Conservation (phyloP, 2,329 filamentous ascomycete genomes). For the Ceratocystiopsis sp. region DNA sequence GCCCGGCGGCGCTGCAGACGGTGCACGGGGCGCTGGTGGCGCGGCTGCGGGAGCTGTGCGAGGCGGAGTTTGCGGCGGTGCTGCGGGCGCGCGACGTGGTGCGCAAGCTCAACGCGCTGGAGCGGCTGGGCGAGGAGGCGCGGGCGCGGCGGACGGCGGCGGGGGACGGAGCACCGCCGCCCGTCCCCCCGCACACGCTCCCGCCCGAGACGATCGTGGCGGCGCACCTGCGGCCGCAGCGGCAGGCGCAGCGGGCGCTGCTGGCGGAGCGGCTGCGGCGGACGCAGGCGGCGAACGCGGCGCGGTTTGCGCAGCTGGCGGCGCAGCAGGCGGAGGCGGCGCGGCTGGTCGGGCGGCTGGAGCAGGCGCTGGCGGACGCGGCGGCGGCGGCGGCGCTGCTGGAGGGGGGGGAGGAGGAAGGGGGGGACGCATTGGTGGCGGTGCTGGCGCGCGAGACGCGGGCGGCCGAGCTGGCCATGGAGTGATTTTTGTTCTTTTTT, state of each 20-base stretch:
- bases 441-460: slow-evolving; percentile 34
- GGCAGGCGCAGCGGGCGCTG: slow-evolving; percentile 34
- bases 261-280: slow-evolving; percentile 41
- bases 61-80: slow-evolving; percentile 41
- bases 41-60: slow-evolving; percentile 34
- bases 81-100: slow-evolving; percentile 34
- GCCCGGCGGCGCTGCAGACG: slow-evolving; percentile 32
- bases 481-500: not conserved
- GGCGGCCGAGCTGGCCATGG: slow-evolving; percentile 24
- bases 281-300: slow-evolving; percentile 37
- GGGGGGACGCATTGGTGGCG: slow-evolving; percentile 21
- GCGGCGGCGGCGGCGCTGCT: slow-evolving; percentile 33
- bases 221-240: slow-evolving; percentile 37
- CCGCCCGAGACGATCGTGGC: slow-evolving; percentile 33
- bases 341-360: slow-evolving; percentile 29
- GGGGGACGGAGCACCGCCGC: slow-evolving; percentile 9
- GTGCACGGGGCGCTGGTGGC: slow-evolving; percentile 43
- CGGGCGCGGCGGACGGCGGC: slow-evolving; percentile 18
- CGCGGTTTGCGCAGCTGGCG: slow-evolving; percentile 31
- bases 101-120: slow-evolving; percentile 40
- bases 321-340: slow-evolving; percentile 39
- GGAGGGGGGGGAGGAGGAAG: slow-evolving; percentile 7
- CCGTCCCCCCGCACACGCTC: slow-evolving; percentile 33
- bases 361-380: slow-evolving; percentile 35
- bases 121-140: slow-evolving; percentile 32